Evolutionary conservation across 768 basidiomycete species (phyloP).

Genomic region (Leccinum barrowsii): DNA sequence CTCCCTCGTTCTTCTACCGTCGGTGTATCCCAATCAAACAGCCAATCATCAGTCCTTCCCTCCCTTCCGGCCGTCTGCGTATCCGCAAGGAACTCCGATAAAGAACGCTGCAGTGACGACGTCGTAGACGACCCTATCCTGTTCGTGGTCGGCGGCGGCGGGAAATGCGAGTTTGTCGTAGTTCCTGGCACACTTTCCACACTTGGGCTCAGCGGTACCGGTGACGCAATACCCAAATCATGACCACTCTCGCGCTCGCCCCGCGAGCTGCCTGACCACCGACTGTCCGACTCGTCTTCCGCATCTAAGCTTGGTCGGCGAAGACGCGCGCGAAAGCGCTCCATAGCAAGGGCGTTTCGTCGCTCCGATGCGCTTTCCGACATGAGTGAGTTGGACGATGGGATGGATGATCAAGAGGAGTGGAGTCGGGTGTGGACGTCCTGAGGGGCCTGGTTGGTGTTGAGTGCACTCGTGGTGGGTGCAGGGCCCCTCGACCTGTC

Average conservation of each 20-base stretch:
- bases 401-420: constrained; percentile 30
- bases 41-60: constrained; percentile 11
- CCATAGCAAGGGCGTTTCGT: constrained; percentile 36
- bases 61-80: constrained; percentile 9
- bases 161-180: constrained; percentile 9
- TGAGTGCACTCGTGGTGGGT: constrained; percentile 7
- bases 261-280: constrained; percentile 19
- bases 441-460: constrained; percentile 3
- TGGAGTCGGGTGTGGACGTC: constrained; percentile 19
- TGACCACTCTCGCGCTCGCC: constrained; percentile 12
- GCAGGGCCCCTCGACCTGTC: constrained; percentile 13
- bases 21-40: constrained; percentile 19
- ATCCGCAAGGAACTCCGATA: constrained; percentile 24
- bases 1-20: constrained; percentile 10
- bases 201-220: constrained; percentile 11
- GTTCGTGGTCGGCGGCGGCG: neutral
- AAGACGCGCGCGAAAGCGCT: constrained; percentile 29
- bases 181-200: constrained; percentile 13
- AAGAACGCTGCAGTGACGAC: constrained; percentile 16
- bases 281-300: constrained; percentile 24
- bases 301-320: constrained; percentile 22
- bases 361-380: constrained; percentile 44
- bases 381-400: constrained; percentile 39
- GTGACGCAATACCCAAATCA: constrained; percentile 12
- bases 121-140: constrained; percentile 8